Evolutionary conservation across 495 filamentous ascomycete genomes (phyloP).

Genomic region (Neurospora sp.): DNA sequence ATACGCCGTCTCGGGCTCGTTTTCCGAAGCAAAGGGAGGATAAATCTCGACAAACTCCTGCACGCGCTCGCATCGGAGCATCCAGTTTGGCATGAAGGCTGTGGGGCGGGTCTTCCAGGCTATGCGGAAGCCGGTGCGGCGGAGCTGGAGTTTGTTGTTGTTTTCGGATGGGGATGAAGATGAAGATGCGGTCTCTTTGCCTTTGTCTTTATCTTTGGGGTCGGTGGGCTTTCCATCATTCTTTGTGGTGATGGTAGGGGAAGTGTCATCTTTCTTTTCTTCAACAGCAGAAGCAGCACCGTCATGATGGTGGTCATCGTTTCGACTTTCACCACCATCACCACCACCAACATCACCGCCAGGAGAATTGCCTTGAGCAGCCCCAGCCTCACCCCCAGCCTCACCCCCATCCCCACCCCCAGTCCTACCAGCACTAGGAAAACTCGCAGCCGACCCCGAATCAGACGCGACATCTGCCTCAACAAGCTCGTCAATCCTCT

Average conservation of each 20-base stretch:
- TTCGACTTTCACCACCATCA: neutral
- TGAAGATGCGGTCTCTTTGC: neutral
- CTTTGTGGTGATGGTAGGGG: neutral
- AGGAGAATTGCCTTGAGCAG: neutral
- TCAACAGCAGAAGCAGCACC: neutral
- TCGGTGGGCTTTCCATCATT: neutral
- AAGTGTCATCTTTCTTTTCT: neutral
- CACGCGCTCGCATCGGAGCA: constrained; percentile 27
- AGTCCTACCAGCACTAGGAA: neutral
- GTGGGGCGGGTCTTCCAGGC: constrained; percentile 17
- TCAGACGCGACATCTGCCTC: neutral
- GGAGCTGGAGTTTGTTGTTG: neutral
- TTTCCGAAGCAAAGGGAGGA: neutral
- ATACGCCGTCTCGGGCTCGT: constrained; percentile 13
- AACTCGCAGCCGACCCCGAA: neutral
- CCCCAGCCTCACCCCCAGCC: neutral
- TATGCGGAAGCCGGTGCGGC: constrained; percentile 20
- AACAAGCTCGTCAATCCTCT: constrained; percentile 13
- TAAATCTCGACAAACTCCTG: constrained; percentile 25
- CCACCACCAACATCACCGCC: neutral
- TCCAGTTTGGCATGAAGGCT: constrained; percentile 10
- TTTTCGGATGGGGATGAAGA: neutral
- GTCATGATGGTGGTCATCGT: neutral
- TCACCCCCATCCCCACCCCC: neutral
- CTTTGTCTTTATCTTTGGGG: neutral